Evolutionary conservation across 208 protist genomes (phyloP).

Genomic region (Entamoeba moshkovskii): DNA sequence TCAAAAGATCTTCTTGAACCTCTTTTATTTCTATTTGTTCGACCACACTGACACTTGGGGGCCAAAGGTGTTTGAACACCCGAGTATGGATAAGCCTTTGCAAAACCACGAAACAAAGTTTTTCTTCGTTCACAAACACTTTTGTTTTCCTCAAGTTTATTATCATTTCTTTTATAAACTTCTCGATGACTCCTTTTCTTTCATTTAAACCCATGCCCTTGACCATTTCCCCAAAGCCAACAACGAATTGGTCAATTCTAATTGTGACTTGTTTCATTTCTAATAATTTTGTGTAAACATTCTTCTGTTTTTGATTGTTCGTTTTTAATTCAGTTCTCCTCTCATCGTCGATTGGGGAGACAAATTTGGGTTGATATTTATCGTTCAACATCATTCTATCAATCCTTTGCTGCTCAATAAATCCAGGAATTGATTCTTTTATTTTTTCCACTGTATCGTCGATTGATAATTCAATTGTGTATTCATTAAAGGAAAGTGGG

Average conservation of each 20-base stretch:
- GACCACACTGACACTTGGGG: neutral
- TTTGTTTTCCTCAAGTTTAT: neutral
- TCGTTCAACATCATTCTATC: neutral
- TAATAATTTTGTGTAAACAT: neutral
- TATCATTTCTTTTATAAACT: neutral
- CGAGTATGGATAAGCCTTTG: neutral
- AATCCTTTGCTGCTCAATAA: neutral
- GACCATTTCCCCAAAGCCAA: neutral
- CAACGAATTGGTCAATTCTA: neutral
- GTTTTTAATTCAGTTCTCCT: neutral
- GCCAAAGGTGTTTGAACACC: neutral
- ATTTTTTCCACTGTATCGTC: neutral
- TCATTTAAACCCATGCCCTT: neutral
- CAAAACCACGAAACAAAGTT: neutral
- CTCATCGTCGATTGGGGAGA: neutral
- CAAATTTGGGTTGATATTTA: neutral
- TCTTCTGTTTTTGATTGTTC: neutral
- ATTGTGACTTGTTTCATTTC: neutral
- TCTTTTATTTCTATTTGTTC: neutral
- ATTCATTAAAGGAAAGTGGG: neutral
- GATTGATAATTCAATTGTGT: neutral
- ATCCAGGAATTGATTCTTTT: neutral
- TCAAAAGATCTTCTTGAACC: neutral
- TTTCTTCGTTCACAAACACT: neutral
- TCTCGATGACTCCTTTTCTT: neutral